Conservation (phyloP, 441 rosid species). For the Geranium incanum region DNA sequence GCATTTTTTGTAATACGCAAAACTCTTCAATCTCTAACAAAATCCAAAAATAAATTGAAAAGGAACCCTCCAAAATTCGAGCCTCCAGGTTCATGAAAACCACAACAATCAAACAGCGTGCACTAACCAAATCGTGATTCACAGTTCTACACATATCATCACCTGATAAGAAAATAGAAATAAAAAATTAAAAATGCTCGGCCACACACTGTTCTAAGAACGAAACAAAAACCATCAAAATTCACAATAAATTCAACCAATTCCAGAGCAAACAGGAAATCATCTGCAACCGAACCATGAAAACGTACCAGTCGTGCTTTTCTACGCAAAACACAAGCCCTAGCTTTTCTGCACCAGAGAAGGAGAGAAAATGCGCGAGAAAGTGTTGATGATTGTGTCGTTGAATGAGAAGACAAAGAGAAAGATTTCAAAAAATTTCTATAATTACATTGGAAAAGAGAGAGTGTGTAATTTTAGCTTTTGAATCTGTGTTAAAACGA, state of each 20-base stretch:
- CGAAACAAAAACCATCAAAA: background rate
- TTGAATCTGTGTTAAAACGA: background rate
- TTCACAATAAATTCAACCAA: background rate
- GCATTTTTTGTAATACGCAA: background rate
- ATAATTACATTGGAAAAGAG: background rate
- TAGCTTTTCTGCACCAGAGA: background rate
- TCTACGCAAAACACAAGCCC: background rate
- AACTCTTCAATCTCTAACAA: background rate
- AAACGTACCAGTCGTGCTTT: background rate
- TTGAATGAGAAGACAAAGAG: background rate
- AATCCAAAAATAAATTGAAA: background rate
- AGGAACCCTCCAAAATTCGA: background rate
- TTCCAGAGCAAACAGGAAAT: background rate
- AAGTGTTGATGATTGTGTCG: background rate
- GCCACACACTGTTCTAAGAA: background rate
- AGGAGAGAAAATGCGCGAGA: slow-evolving; percentile 4
- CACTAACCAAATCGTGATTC: background rate
- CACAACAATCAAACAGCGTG: background rate
- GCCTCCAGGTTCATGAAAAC: background rate
- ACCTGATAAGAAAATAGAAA: background rate
- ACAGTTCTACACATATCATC: background rate
- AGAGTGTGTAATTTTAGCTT: background rate
- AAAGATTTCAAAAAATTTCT: background rate
- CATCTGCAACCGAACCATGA: background rate
- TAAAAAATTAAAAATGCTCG: background rate